Conservation (phyloP, 1,284 basidiomycete genomes). For the Ganoderma lucidum region DNA sequence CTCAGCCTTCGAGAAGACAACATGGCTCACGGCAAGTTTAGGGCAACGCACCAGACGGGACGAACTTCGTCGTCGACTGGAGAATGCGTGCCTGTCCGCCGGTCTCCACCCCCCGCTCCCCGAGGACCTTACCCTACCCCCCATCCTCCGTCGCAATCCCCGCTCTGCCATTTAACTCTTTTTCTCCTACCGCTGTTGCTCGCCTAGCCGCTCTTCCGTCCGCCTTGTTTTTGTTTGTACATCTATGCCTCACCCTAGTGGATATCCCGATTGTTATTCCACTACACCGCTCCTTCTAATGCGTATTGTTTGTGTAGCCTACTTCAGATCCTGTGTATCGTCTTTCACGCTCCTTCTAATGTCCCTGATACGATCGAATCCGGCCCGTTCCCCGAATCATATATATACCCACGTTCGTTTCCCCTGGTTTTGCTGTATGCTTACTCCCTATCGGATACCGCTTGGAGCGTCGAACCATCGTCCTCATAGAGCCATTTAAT, state of each 20-base stretch:
- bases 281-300: slow-evolving; percentile 19
- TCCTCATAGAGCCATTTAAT: slow-evolving; percentile 17
- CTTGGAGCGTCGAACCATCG: neutral
- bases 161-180: slow-evolving; percentile 10
- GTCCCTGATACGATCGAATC: slow-evolving; percentile 13
- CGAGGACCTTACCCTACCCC: slow-evolving; percentile 38
- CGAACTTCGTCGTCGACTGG: slow-evolving; percentile 39
- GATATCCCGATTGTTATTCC: slow-evolving; percentile 17
- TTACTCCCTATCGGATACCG: slow-evolving; percentile 14
- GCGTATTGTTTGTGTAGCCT: slow-evolving; percentile 29
- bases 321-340: slow-evolving; percentile 26
- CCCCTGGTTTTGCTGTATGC: slow-evolving; percentile 12
- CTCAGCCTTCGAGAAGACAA: neutral
- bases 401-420: neutral
- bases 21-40: slow-evolving; percentile 21
- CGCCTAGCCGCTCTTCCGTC: slow-evolving; percentile 8
- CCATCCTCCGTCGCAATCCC: slow-evolving; percentile 33
- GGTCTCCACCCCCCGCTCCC: slow-evolving; percentile 37
- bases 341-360: slow-evolving; percentile 22
- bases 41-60: slow-evolving; percentile 39
- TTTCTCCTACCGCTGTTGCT: slow-evolving; percentile 8
- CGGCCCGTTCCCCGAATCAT: neutral
- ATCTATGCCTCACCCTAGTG: slow-evolving; percentile 14
- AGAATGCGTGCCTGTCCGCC: slow-evolving; percentile 37
- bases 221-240: slow-evolving; percentile 11